Base-by-base conservation (phyloP, 2,329 filamentous ascomycete species). In the Blastomyces percursus region DNA sequence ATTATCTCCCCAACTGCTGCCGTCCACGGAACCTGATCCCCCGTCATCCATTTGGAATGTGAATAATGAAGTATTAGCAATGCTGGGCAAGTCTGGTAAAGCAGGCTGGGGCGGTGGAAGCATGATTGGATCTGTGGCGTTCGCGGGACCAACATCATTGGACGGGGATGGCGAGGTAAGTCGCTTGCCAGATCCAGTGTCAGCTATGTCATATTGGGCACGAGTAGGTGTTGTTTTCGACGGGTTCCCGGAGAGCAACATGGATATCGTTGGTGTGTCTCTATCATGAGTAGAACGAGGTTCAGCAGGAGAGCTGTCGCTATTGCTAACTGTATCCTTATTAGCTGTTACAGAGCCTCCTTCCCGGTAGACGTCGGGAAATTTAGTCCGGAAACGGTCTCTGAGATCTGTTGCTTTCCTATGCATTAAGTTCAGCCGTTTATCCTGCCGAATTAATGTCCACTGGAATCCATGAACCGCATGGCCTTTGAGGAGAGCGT, bases 361-460 rank as follows among this genome's bases (percentile, higher is more conserved):
- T 38, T 77, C 71, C 14, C 77, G 77, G 68, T 85, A 87, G 21
- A 79, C 76, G 38, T 84, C 78, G 0, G 84, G 83, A 66, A 81
- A 86, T 40, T 79, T 79, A 8, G 82, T 84, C 19, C 84, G 78
- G 66, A 87, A 84, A 3, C 84, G 80, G 69, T 87, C 85, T 40
- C 85, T 78, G 16, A 87, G 69, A 67, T 87, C 84, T 1, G 83
- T 85, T 19, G 82, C 76, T 54, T 79, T 79, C 51, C 84, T 78
- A 66, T 80, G 75, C 11, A 71, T 69, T 54, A 86, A 77, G 14
- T 79, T 77, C 2, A 86, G 71, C 6, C 78, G 75, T 16, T 74
- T 72, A 64, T 86, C 84, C 62, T 82, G 78, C 64, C 80, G 78
- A 60, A 87, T 87, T 7, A 77, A 71, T 12, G 82, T 83, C 85